Evolutionary conservation across 352 stramenopile species (phyloP).

Genomic region (Pythium dissimile): DNA sequence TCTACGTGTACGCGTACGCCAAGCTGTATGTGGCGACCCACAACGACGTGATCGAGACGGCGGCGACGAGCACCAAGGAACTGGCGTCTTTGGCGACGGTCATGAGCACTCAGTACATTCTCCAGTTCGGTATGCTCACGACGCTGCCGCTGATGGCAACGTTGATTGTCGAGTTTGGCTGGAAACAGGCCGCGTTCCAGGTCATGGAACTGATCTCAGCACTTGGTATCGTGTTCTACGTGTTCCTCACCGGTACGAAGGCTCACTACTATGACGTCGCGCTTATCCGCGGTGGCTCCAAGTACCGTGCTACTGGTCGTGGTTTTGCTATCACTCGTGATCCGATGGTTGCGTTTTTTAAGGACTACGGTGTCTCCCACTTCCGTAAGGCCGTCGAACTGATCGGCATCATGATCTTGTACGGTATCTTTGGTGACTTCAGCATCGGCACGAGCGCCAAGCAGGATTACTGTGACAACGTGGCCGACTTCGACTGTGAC

Average conservation of each 20-base stretch:
- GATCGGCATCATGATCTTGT: constrained; percentile 83
- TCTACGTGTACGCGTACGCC: constrained; percentile 84
- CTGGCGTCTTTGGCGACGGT: constrained; percentile 67
- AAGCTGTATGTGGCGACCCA: constrained; percentile 82
- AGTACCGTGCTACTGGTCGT: constrained; percentile 83
- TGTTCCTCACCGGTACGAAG: constrained; percentile 85
- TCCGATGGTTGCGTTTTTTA: constrained; percentile 87
- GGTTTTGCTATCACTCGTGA: constrained; percentile 86
- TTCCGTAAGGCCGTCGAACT: constrained; percentile 87
- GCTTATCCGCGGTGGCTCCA: constrained; percentile 77
- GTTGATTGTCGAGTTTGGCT: constrained; percentile 75
- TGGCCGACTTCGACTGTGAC: constrained; percentile 37
- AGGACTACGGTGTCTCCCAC: constrained; percentile 85
- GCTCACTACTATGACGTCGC: constrained; percentile 86
- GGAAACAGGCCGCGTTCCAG: constrained; percentile 69
- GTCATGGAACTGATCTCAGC: constrained; percentile 75
- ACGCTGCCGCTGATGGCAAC: constrained; percentile 78
- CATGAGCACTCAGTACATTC: constrained; percentile 84
- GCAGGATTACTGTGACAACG: constrained; percentile 42
- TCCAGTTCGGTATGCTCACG: constrained; percentile 85
- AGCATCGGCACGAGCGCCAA: constrained; percentile 49
- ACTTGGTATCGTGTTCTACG: constrained; percentile 84
- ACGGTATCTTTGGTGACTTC: constrained; percentile 75
- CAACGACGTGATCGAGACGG: constrained; percentile 47
- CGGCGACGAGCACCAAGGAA: constrained; percentile 56